Evolutionary conservation across 345 rosid species (phyloP), one percentile per base, ranked within the genome.

Genomic region (Rhizophora mangle): DNA sequence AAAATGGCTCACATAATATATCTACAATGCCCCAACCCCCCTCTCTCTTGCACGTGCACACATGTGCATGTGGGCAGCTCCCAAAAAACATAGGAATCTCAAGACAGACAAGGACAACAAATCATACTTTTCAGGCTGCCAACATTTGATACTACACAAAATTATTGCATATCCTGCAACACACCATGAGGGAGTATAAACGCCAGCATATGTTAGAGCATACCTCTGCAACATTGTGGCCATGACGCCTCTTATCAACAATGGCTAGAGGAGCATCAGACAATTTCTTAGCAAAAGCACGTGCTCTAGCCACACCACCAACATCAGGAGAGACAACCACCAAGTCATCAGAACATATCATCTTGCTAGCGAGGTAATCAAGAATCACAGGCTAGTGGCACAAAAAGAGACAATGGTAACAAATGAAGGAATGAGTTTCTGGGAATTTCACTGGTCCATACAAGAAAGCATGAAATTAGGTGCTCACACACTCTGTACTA

Each of bases 291-390:
- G 98, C 95, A 79, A 91, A 94, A 49, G 96, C 88, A 16, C 96
- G 96, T 75, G 98, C 98, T 55, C 98, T 86, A 5, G 98, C 95
- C 10, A 94, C 97, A 24, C 98, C 98, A 74, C 98, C 98, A 77
- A 94, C 98, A 72, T 94, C 98, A 64, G 97, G 98, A 13, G 97
- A 94, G 83, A 94, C 98, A 64, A 94, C 97, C 60, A 94, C 93
- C 81, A 94, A 79, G 82, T 94, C 97, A 73, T 75, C 86, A 62
- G 96, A 88, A 75, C 89, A 87, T 81, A 94, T 88, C 24, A 81
- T 78, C 79, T 94, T 94, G 86, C 98, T 91, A 20, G 98, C 97
- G 61, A 94, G 92, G 82, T 94, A 94, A 75, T 94, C 98, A 55
- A 94, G 96, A 72, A 94, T 86, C 79, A 94, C 98, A 60, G 97